Evolutionary conservation across 2,329 filamentous ascomycete species (phyloP).

Genomic region (Gnomoniopsis smithogilvyi): DNA sequence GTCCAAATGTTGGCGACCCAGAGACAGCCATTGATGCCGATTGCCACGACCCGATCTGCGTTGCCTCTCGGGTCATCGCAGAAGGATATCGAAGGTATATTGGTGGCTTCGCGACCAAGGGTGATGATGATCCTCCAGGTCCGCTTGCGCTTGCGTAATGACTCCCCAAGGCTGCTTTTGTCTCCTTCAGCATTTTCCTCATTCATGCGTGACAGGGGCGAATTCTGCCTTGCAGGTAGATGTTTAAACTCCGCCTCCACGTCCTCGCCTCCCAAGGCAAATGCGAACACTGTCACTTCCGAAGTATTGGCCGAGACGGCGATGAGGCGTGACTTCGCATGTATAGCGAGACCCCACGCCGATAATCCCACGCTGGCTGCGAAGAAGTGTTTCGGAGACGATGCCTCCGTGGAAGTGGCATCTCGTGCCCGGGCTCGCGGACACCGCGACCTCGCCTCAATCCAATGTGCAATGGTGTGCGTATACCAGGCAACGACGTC

Average conservation of each 20-base stretch:
- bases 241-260: neutral
- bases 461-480: conserved; percentile 43
- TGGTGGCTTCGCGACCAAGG: conserved; percentile 36
- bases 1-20: conserved; percentile 55
- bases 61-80: conserved; percentile 41
- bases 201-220: neutral
- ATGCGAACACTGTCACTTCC: conserved; percentile 52
- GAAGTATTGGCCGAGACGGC: conserved; percentile 77
- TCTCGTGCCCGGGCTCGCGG: neutral
- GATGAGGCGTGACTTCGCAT: conserved; percentile 76
- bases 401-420: neutral
- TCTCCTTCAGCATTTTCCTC: neutral
- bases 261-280: conserved; percentile 31
- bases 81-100: conserved; percentile 54
- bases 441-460: conserved; percentile 29
- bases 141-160: conserved; percentile 38
- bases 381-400: conserved; percentile 55
- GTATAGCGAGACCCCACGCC: conserved; percentile 87
- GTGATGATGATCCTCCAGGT: conserved; percentile 50
- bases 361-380: conserved; percentile 71
- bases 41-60: conserved; percentile 47
- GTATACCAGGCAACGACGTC: conserved; percentile 72
- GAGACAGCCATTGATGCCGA: conserved; percentile 46
- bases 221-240: neutral
- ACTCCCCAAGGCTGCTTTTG: conserved; percentile 25